Evolutionary conservation across 441 rosid species (phyloP), one percentile per base, ranked within the genome.

Genomic region (Dalechampia spathulata): DNA sequence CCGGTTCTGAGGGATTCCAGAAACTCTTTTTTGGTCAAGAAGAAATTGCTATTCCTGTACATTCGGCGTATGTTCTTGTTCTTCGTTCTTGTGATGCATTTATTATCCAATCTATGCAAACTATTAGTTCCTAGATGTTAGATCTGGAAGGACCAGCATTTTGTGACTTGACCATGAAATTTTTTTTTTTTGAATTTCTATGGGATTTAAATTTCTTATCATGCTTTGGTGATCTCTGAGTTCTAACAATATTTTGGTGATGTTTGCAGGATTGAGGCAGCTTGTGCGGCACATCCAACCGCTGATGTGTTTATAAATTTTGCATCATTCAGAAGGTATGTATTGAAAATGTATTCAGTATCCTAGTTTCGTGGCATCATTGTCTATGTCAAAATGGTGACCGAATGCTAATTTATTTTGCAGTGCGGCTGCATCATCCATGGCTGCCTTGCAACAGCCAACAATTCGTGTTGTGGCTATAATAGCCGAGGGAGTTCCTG

Each of bases 401-500:
- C n/a, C n/a, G n/a, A n/a, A n/a, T n/a, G 21, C 23, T 41, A 30
- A n/a, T n/a, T 43, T 56, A n/a, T 28, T 55, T 66, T 69, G 66
- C 75, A 91, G 96, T 78, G 96, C 98, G 21, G 96, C 98, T 66
- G 93, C 95, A 60, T 91, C 98, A 10, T 91, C 98, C 65, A 74
- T 88, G 95, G 72, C 93, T 71, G 98, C 96, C 68, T 73, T 91
- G 70, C 88, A 86, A 57, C 98, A 88, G 66, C 93, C 98, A 60
- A 91, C 98, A 60, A 77, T 88, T 58, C 79, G 94, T 58, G 91
- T 91, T 40, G 95, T 88, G 52, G 96, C 96, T 54, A 91, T 91
- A 47, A 91, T 91, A 60, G 98, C 98, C 42, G 98, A 91, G 77
- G 98, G 98, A 69, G 96, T 91, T 73, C 98, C 98, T 0, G 94